phyloP scores from a whole-genome alignment of 345 rosid species.

The Pelargonium nanum region DNA sequence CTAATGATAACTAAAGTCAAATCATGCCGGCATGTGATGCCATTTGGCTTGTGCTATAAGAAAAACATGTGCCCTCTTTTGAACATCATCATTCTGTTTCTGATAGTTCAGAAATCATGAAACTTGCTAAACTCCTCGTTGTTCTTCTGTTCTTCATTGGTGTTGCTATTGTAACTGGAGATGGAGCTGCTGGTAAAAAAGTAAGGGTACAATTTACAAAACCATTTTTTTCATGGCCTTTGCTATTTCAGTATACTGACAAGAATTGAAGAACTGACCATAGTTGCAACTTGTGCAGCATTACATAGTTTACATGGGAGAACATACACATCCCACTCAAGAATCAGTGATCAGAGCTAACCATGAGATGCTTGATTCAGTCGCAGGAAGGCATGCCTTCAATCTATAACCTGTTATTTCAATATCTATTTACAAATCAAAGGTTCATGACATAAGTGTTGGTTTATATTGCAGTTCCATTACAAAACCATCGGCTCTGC shows the following conservation, averaged over 20 bases:
- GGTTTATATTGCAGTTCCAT: neutral
- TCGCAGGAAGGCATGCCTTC: constrained; percentile 23
- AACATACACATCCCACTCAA: constrained; percentile 28
- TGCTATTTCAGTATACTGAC: neutral
- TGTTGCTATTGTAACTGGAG: constrained; percentile 17
- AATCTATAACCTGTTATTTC: neutral
- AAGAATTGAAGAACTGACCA: neutral
- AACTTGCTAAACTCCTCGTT: constrained; percentile 3
- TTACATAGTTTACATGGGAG: constrained; percentile 44
- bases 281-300: constrained; percentile 21
- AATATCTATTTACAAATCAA: too few species aligned
- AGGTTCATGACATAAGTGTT: too few species aligned
- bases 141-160: constrained; percentile 15
- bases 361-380: constrained; percentile 30
- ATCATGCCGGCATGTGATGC: neutral
- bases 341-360: constrained; percentile 36
- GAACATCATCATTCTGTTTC: neutral
- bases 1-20: neutral
- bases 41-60: neutral
- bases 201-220: neutral
- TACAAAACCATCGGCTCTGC: constrained; percentile 25
- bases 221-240: neutral
- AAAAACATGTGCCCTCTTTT: too few species aligned
- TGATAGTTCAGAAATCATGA: constrained; percentile 4
- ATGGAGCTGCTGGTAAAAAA: neutral